Evolutionary conservation across 1,139 yeast species (phyloP).

Genomic region (Hemisphaericaspora xylanilytica): DNA sequence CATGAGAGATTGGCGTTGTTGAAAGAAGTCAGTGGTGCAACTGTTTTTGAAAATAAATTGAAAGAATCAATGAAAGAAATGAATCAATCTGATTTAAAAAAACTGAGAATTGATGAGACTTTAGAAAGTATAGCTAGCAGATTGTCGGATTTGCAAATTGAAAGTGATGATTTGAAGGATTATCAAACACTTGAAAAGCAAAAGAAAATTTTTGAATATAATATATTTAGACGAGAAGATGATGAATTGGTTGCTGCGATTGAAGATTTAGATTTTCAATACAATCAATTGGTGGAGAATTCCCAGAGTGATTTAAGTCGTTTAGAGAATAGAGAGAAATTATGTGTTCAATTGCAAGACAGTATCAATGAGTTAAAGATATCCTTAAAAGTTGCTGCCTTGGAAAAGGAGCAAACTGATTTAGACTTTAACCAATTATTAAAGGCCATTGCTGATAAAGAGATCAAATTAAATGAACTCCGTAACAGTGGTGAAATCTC

Average conservation of each 20-base stretch:
- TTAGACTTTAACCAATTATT: conserved; percentile 49
- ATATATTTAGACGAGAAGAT: conserved; percentile 74
- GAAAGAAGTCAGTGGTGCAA: conserved; percentile 95
- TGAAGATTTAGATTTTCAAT: conserved; percentile 59
- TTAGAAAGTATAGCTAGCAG: conserved; percentile 68
- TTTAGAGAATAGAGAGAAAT: conserved; percentile 47
- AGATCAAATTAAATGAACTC: conserved; percentile 35
- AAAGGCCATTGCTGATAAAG: conserved; percentile 39
- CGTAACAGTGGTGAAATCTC: conserved; percentile 16
- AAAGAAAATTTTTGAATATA: conserved; percentile 72
- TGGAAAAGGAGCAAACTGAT: conserved; percentile 53
- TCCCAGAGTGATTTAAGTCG: conserved; percentile 44
- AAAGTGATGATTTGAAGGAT: conserved; percentile 69
- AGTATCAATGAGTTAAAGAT: conserved; percentile 42
- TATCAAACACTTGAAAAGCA: conserved; percentile 67
- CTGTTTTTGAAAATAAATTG: conserved; percentile 79
- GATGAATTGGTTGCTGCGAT: conserved; percentile 58
- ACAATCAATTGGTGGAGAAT: conserved; percentile 48
- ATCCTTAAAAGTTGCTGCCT: conserved; percentile 37
- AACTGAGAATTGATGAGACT: conserved; percentile 73
- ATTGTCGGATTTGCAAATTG: conserved; percentile 74
- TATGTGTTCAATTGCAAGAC: conserved; percentile 47
- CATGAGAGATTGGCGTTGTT: conserved; percentile 71
- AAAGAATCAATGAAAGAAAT: conserved; percentile 79
- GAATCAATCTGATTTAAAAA: conserved; percentile 66